Evolutionary conservation across 2,329 filamentous ascomycete species (phyloP).

Genomic region (Tolypocladium paradoxum): DNA sequence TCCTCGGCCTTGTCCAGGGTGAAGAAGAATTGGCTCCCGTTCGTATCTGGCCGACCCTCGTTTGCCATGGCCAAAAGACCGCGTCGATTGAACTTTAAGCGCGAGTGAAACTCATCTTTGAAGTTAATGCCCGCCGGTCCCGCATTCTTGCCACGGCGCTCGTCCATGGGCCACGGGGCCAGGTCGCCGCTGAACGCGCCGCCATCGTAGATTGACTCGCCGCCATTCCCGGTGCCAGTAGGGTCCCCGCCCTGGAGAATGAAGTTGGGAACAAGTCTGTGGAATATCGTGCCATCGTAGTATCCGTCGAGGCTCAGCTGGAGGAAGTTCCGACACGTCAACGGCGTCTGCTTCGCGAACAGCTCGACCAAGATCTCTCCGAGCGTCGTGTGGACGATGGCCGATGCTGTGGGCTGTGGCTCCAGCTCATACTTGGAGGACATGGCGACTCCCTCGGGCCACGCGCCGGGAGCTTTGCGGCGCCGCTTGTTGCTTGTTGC

Average conservation of each 20-base stretch:
- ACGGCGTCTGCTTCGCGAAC: conserved; percentile 86
- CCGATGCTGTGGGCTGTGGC: conserved; percentile 86
- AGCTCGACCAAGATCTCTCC: conserved; percentile 88
- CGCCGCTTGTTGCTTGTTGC: background rate
- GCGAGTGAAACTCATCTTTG: conserved; percentile 81
- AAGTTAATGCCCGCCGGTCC: conserved; percentile 50
- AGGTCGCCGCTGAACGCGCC: conserved; percentile 62
- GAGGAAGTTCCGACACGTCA: conserved; percentile 89
- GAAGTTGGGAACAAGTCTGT: conserved; percentile 84
- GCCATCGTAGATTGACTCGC: conserved; percentile 85
- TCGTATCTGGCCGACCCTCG: conserved; percentile 63
- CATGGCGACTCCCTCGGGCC: conserved; percentile 41
- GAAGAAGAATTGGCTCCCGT: conserved; percentile 96
- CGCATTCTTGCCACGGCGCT: conserved; percentile 50
- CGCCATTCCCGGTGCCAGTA: conserved; percentile 82
- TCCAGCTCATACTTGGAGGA: conserved; percentile 89
- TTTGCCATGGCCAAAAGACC: conserved; percentile 96
- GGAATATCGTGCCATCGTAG: conserved; percentile 89
- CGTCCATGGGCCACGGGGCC: conserved; percentile 61
- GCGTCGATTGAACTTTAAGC: conserved; percentile 84
- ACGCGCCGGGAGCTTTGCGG: background rate
- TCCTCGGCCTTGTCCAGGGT: conserved; percentile 79
- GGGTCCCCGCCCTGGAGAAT: conserved; percentile 93
- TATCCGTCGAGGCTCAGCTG: conserved; percentile 93
- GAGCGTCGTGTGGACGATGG: conserved; percentile 77